Percentiles rank a stretch among this genome's conserved stretches.
Conservation (phyloP, 129 eudicot genomes). For the Escallonia herrerae region DNA sequence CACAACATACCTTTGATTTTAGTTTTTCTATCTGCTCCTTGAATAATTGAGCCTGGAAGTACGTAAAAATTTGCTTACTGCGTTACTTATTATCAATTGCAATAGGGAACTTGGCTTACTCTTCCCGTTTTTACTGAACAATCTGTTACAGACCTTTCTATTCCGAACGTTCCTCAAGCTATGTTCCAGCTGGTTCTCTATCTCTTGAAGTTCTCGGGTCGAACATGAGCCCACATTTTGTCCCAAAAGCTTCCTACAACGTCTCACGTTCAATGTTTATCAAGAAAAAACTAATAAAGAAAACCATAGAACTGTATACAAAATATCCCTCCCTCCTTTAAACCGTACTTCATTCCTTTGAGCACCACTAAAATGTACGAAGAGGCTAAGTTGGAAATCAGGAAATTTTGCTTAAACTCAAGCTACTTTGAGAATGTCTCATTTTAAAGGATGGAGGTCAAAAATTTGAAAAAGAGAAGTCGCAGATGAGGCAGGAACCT, state of each 20-base stretch:
- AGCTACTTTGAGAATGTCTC: too few relatives aligned
- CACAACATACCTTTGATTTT: neutral
- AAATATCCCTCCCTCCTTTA: too few relatives aligned
- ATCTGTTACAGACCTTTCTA: neutral
- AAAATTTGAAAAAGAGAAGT: too few relatives aligned
- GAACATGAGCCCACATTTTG: slow-evolving; percentile 12
- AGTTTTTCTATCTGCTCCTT: neutral
- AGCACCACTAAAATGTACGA: neutral
- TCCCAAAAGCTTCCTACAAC: slow-evolving; percentile 12
- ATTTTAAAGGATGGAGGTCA: too few relatives aligned
- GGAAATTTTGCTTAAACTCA: too few relatives aligned
- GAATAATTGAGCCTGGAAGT: slow-evolving; percentile 4
- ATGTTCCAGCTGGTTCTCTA: slow-evolving; percentile 10
- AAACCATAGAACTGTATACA: too few relatives aligned
- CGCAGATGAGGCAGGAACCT: neutral
- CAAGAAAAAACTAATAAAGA: too few relatives aligned
- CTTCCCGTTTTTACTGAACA: neutral
- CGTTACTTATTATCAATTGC: neutral
- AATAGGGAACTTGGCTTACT: neutral
- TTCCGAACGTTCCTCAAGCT: slow-evolving; percentile 8
- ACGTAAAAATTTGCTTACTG: neutral
- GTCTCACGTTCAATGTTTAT: too few relatives aligned
- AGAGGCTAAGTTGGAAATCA: neutral
- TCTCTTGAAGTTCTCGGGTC: slow-evolving; percentile 7
- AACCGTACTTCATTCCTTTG: too few relatives aligned